phyloP scores from a whole-genome alignment of 2,329 filamentous ascomycete genomes.

The Fusarium goolgardi region DNA sequence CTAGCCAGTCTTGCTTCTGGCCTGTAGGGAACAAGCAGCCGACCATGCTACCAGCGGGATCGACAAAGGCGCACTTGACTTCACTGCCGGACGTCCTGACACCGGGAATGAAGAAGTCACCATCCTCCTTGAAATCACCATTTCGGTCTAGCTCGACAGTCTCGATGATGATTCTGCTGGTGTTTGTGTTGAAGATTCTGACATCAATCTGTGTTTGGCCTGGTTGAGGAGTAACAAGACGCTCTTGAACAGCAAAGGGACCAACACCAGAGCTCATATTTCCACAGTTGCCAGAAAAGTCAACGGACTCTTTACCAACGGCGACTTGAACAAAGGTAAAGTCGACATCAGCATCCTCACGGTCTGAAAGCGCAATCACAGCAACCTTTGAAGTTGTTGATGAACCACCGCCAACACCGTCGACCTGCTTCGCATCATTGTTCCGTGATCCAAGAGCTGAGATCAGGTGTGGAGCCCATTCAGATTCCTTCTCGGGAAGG shows the following conservation, averaged over 20 bases:
- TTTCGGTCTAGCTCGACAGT: constrained; percentile 62
- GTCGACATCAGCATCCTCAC: constrained; percentile 64
- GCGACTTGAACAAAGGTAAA: constrained; percentile 73
- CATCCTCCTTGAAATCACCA: constrained; percentile 60
- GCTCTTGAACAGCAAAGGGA: constrained; percentile 67
- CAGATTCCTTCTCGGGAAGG: constrained; percentile 58
- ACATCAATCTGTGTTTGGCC: constrained; percentile 48
- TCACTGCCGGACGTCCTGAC: constrained; percentile 64
- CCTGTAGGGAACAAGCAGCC: constrained; percentile 69
- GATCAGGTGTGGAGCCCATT: constrained; percentile 66
- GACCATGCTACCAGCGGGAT: constrained; percentile 71
- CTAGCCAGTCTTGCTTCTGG: constrained; percentile 54
- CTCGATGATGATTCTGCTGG: constrained; percentile 64
- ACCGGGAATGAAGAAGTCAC: constrained; percentile 68
- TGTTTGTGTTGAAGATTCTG: constrained; percentile 72
- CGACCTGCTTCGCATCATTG: constrained; percentile 66
- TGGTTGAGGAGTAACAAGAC: constrained; percentile 51
- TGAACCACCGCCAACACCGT: constrained; percentile 71
- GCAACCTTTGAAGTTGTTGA: constrained; percentile 72
- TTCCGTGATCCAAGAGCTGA: constrained; percentile 64
- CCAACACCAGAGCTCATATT: constrained; percentile 72
- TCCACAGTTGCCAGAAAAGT: constrained; percentile 71
- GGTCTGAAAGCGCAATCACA: constrained; percentile 59
- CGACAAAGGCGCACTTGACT: constrained; percentile 68
- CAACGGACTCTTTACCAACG: constrained; percentile 65